Percentiles rank a stretch among this genome's conserved stretches.
Evolutionary conservation across 1,284 basidiomycete genomes (phyloP).

Genomic region (Trichosporon faecale): DNA sequence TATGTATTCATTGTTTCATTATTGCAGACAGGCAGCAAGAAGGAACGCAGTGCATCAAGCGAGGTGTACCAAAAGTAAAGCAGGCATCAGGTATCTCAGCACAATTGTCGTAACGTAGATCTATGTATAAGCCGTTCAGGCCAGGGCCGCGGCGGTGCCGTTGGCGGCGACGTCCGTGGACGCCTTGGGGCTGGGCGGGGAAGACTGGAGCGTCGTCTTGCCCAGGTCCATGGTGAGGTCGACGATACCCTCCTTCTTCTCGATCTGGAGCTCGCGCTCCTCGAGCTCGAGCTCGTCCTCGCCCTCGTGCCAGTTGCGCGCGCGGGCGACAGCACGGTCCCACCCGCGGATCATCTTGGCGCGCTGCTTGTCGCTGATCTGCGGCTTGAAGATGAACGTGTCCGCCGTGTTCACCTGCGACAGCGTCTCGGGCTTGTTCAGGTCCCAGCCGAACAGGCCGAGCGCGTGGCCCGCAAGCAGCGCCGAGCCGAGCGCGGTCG

Average conservation of each 20-base stretch:
- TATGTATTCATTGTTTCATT: conserved; percentile 2
- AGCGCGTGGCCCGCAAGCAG: conserved; percentile 90
- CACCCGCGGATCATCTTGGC: conserved; percentile 68
- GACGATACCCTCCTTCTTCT: conserved; percentile 21
- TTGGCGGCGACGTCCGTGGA: not conserved
- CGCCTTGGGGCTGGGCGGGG: not conserved
- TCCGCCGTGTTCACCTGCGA: conserved; percentile 82
- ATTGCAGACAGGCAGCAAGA: not conserved
- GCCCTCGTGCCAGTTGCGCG: conserved; percentile 63
- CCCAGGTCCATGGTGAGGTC: conserved; percentile 4
- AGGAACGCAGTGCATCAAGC: not conserved
- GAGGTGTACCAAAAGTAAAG: too few species aligned
- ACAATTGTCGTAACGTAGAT: not conserved
- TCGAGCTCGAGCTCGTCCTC: conserved; percentile 21
- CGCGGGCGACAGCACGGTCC: conserved; percentile 78
- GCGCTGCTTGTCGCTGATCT: conserved; percentile 59
- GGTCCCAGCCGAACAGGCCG: conserved; percentile 89
- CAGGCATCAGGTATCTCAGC: too few species aligned
- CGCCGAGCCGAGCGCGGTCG: conserved; percentile 94
- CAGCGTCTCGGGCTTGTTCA: conserved; percentile 80
- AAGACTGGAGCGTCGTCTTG: not conserved
- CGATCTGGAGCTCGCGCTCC: conserved; percentile 26
- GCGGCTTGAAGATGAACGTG: conserved; percentile 67
- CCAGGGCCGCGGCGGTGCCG: not conserved
- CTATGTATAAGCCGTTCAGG: not conserved